Base-by-base conservation (phyloP, 305 asterid species). In the Fraxinus dipetala region DNA sequence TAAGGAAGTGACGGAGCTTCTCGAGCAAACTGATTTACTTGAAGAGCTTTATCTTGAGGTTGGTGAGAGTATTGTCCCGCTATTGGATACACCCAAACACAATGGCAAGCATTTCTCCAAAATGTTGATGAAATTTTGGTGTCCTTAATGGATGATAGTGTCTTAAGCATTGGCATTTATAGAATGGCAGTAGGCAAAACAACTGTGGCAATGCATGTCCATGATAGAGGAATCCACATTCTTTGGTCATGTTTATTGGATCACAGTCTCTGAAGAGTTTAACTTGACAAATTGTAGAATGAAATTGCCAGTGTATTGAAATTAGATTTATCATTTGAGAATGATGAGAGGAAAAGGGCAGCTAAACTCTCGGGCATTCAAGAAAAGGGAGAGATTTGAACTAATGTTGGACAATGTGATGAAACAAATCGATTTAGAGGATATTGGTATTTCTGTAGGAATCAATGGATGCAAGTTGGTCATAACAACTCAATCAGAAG, bases 381-480 rank as follows among this genome's bases (percentile, higher is more conserved):
- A 10, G 78, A 63, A 54, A 28, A 76, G 9, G 34, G 20, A 35
- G 38, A 67, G 5, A 1, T 76, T 40, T 67, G 72, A 30, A 40
- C 20, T 81, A 24, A 82, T 43, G 69, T 31, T 82, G 74, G 78
- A 77, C 69, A 72, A 77, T 77, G 31, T 63, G 5, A 28, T 54
- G 81, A 61, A 4, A 36, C 43, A n/a, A 16, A 35, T 81, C 6
- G 76, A 75, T 26, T 14, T 35, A 38, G 22, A 76, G 24, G 18
- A 40, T 9, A 36, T 38, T n/a, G 76, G 76, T 36, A 81, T 81
- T 48, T 4, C 59, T 48, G 6, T 11, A 34, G 74, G 43, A 61
- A 63, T 11, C 22, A 51, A 9, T 78, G 61, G 59, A 35, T 72
- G 81, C 11, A 78, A 63, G 9, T 20, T 78, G 16, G 43, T 78